Base-by-base conservation (phyloP, 306 rosid genomes). In the Potentilla sterilis region DNA sequence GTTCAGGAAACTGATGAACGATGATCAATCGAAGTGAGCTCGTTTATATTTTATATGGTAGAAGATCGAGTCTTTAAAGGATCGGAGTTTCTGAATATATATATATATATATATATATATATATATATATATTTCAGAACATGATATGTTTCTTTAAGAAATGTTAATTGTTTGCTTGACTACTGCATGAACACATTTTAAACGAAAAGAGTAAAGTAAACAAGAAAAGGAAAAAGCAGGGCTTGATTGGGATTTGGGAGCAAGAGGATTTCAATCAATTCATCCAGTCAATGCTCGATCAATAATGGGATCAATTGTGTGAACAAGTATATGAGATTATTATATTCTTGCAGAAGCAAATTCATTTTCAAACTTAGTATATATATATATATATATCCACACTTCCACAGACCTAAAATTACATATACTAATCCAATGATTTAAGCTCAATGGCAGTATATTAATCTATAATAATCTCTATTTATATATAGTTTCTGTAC, bases 201-300 rank as follows among this genome's bases (percentile, higher is more conserved):
- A 21, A 44, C 35, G 34, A 68, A 43, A 42, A 12, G 9, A 21
- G 35, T 28, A 68, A 61, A 6, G 12, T 22, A 42, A 77, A 67
- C 8, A 22, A 59, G 63, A 52, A n/a, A 48, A 62, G 75, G 65
- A 38, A 32, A 65, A 65, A 11, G 40, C 5, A 2, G 13, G 41
- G 69, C 22, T 64, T 15, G 46, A 35, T 64, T 62, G 42, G 67
- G 67, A 32, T 57, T 22, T 57, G 14, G 63, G 63, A 57, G 63
- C 35, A 57, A 62, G n/a, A 62, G 67, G 67, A 61, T 61, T 22
- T 34, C 67, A 14, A 61, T 32, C 42, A 14, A 2, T 61, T 61
- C n/a, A 9, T 16, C 40, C 67, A 14, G 2, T 62, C 67, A 62
- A 22, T 61, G 2, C 28, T 46, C 15, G 51, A 37, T 55, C 13